Base-by-base conservation (phyloP, 768 basidiomycete species). In the Leucocoprinus sp. region DNA sequence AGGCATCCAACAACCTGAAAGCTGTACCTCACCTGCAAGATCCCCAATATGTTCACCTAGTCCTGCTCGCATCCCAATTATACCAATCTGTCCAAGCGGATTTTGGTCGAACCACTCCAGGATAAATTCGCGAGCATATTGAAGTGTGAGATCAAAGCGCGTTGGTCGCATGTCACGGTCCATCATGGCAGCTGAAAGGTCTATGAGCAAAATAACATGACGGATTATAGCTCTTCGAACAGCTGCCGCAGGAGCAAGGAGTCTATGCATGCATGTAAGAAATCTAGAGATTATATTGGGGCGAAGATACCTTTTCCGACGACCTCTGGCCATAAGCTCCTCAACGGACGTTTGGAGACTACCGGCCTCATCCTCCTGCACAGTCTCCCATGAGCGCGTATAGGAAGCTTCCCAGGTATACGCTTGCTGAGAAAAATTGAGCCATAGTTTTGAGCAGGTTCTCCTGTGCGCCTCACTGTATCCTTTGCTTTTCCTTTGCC, bases 21-120 rank as follows among this genome's bases (percentile, higher is more conserved):
- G 15, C n/a, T 11, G n/a, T 9, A 19, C 14, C 77, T 38, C 57
- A 91, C 93, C 95, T 54, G 93, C 88, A 82, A 99, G 88, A 50
- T 92, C 87, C 1, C 89, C 80, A 33, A 98, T 67, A 2, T 89
- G 78, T 62, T 98, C 96, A 0, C 92, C 93, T 18, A 97, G 62
- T 0, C 96, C 91, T 26, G 88, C 80, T 18, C 93, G 72, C 78
- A 98, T 91, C 4, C 89, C 91, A 14, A 98, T 90, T 23, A 98
- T 68, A 1, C 93, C 95, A 52, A 99, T 89, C 64, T 98, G 96
- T 17, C 95, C 93, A 9, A 99, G 72, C 1, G 96, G 96, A 57
- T 99, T 99, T 67, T 98, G 96, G 65, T 99, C 96, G 62, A 98
- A 99, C 93, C 95, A 99, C 61, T 99, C 96, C 5, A 76, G 69